A percentile compares a stretch with the other conserved stretches of the same genome.
Evolutionary conservation across 2,329 filamentous ascomycete species (phyloP).

Genomic region (Aspergillus udagawae): DNA sequence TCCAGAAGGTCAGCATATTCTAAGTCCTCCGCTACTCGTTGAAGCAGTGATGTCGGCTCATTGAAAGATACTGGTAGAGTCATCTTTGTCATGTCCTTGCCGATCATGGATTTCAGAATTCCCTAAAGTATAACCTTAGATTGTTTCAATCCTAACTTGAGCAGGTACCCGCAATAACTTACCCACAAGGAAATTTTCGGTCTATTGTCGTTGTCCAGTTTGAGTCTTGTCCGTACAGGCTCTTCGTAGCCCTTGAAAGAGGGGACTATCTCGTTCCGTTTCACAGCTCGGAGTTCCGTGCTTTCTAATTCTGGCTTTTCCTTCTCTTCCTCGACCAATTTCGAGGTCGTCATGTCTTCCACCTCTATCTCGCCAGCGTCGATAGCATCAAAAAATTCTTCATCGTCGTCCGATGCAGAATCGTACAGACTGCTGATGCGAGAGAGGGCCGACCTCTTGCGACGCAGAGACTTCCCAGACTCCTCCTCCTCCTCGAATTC

Average conservation of each 20-base stretch:
- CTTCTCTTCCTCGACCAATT: slow-evolving; percentile 40
- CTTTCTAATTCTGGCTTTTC: slow-evolving; percentile 41
- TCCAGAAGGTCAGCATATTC: slow-evolving; percentile 94
- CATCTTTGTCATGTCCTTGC: slow-evolving; percentile 99
- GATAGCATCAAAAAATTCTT: slow-evolving; percentile 96
- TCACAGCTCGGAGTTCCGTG: slow-evolving; percentile 45
- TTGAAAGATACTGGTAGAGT: slow-evolving; percentile 97
- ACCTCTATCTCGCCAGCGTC: slow-evolving; percentile 83
- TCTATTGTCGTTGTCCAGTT: slow-evolving; percentile 86
- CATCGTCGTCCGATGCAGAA: slow-evolving; percentile 68
- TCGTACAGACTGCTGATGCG: slow-evolving; percentile 70
- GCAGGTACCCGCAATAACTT: slow-evolving; percentile 34
- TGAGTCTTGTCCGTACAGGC: slow-evolving; percentile 71
- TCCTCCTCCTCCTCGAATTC: slow-evolving; percentile 7
- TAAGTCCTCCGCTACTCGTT: slow-evolving; percentile 95
- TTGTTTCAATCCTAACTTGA: neutral
- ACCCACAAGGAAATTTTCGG: slow-evolving; percentile 97
- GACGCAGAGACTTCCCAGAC: slow-evolving; percentile 37
- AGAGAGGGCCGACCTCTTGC: slow-evolving; percentile 63
- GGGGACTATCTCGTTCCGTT: slow-evolving; percentile 62
- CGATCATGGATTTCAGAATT: slow-evolving; percentile 98
- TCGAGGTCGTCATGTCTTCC: slow-evolving; percentile 56
- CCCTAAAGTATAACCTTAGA: slow-evolving; percentile 53
- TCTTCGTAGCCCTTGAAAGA: slow-evolving; percentile 92
- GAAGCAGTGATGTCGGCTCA: slow-evolving; percentile 90